A percentile compares a stretch with the other conserved stretches of the same genome.
Evolutionary conservation across 2,329 filamentous ascomycete genomes (phyloP).

Genomic region (Fusarium fujikuroi): DNA sequence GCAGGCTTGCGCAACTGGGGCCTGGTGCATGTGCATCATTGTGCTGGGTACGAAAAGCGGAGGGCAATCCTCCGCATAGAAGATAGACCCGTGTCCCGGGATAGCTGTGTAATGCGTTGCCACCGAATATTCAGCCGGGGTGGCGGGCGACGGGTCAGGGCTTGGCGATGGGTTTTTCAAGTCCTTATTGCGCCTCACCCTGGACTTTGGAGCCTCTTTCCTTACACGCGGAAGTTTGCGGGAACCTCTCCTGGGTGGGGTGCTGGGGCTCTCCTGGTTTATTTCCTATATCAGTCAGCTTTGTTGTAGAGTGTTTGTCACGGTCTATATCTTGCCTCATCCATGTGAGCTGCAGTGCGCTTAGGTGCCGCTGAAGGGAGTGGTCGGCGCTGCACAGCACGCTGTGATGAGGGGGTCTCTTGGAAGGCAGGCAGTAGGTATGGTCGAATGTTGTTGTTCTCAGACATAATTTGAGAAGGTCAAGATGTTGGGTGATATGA

Average conservation of each 20-base stretch:
- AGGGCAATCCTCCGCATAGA: not conserved
- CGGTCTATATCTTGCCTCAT: not conserved
- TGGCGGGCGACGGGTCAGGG: not conserved
- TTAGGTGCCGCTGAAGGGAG: not conserved
- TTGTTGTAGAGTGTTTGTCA: not conserved
- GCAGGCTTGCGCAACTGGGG: not conserved
- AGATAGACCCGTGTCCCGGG: not conserved
- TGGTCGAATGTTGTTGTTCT: not conserved
- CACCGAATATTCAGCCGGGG: not conserved
- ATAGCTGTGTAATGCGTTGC: not conserved
- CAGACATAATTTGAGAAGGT: not conserved
- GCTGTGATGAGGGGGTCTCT: not conserved
- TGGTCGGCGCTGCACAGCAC: not conserved
- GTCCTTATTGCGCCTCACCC: not conserved
- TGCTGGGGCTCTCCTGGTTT: not conserved
- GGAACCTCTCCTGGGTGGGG: not conserved
- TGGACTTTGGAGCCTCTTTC: not conserved
- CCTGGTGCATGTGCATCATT: not conserved
- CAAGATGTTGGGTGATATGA: too few relatives aligned
- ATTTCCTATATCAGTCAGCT: not conserved
- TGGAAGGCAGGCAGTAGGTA: not conserved
- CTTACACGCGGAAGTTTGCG: not conserved
- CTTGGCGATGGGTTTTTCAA: accelerated
- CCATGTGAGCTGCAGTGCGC: not conserved
- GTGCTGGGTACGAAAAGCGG: not conserved